Evolutionary conservation across 257 asterid genomes (phyloP).

Genomic region (Solanum paucissectum): DNA sequence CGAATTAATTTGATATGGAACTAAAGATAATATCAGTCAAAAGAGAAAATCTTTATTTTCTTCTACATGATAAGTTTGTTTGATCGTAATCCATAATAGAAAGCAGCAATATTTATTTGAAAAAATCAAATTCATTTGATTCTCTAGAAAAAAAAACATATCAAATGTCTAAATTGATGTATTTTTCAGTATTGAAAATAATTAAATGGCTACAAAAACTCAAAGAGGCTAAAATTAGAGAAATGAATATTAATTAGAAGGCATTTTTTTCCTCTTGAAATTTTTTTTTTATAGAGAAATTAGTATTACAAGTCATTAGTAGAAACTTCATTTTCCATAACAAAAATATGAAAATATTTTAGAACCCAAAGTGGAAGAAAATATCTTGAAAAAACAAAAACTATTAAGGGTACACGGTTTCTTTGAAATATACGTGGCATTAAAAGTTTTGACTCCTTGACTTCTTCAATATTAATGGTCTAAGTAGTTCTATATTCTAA

Average conservation of each 20-base stretch:
- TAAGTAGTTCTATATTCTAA: neutral
- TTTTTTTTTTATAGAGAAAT: no score
- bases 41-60: neutral
- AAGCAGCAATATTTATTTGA: neutral
- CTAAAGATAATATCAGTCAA: neutral
- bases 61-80: neutral
- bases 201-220: neutral
- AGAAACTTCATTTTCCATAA: neutral
- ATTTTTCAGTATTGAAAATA: neutral
- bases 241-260: neutral
- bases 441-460: neutral
- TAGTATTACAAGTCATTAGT: neutral
- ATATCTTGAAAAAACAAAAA: neutral
- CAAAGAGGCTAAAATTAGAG: neutral
- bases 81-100: neutral
- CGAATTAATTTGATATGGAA: neutral
- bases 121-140: neutral
- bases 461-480: neutral
- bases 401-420: neutral
- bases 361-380: neutral
- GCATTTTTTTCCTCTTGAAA: no score
- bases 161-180: neutral
- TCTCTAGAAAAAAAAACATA: no score
- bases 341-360: neutral
- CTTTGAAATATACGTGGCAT: neutral